Evolutionary conservation across 2,329 filamentous ascomycete species (phyloP).

Genomic region (Talaromyces sp.): DNA sequence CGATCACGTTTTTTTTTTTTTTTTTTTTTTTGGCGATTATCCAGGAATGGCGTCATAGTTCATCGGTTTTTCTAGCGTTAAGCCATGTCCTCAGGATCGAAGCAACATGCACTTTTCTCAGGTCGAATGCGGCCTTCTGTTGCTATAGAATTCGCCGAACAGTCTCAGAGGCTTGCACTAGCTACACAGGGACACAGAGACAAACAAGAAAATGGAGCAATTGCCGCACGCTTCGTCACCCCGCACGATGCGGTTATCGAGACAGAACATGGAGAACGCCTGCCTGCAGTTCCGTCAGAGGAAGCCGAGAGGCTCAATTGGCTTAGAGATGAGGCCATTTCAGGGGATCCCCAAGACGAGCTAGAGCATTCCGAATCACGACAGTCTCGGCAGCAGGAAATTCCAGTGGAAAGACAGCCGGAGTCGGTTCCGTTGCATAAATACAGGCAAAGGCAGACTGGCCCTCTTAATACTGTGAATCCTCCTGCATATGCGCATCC

Average conservation of each 20-base stretch:
- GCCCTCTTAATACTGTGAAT: constrained; percentile 6
- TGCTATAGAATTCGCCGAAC: neutral
- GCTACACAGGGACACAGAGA: neutral
- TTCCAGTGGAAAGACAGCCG: neutral
- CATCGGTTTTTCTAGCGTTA: neutral
- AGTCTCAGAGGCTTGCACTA: constrained; percentile 8
- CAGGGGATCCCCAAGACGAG: constrained; percentile 14
- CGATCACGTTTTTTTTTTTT: neutral
- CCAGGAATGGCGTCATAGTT: neutral
- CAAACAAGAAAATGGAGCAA: constrained; percentile 16
- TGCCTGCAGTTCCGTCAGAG: constrained; percentile 64
- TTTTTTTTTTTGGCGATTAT: neutral
- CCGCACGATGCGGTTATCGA: constrained; percentile 68
- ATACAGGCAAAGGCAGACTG: constrained; percentile 2
- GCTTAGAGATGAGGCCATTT: constrained; percentile 17
- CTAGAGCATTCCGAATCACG: neutral
- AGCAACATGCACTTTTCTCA: neutral
- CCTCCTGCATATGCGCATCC: constrained; percentile 60
- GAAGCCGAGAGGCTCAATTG: constrained; percentile 68
- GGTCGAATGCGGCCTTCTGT: neutral
- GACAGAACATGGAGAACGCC: constrained; percentile 60
- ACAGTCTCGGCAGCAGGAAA: neutral
- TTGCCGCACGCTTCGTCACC: constrained; percentile 45
- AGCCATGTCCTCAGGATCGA: neutral
- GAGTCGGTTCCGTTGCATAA: neutral